These are phyloP conservation scores for Cyberlindnera mississippiensis DNA, from an alignment of 805 yeast genomes.

Conservation along the genomic window DNA sequence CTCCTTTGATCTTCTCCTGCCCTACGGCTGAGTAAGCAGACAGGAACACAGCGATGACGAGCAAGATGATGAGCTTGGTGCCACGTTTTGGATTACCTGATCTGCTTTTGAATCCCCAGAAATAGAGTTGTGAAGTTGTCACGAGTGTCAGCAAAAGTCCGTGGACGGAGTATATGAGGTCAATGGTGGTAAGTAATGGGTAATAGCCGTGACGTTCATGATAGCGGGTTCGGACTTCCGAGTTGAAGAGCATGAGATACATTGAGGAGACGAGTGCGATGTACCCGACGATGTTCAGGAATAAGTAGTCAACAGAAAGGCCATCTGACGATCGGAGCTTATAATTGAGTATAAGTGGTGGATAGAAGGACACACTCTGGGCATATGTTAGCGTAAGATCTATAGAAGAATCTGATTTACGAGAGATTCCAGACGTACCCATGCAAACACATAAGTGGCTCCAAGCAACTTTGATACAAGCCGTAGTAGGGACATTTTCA, in stretches of 20 bases:
- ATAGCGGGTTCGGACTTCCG: slow-evolving; percentile 32
- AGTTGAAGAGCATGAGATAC: slow-evolving; percentile 37
- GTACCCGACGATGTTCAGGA: slow-evolving; percentile 46
- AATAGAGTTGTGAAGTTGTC: slow-evolving; percentile 36
- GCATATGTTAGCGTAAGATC: neutral
- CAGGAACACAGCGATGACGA: slow-evolving; percentile 2
- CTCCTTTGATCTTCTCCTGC: neutral
- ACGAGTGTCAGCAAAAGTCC: slow-evolving; percentile 41
- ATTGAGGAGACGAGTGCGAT: slow-evolving; percentile 40
- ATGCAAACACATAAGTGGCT: slow-evolving; percentile 35
- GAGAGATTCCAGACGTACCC: slow-evolving; percentile 32
- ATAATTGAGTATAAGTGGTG: slow-evolving; percentile 41
- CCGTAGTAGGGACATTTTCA: slow-evolving; percentile 2
- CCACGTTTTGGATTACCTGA: slow-evolving; percentile 12
- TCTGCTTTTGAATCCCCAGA: slow-evolving; percentile 27
- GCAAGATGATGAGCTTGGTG: slow-evolving; percentile 21
- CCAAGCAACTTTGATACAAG: slow-evolving; percentile 30
- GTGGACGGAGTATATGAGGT: slow-evolving; percentile 44
- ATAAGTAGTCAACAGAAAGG: slow-evolving; percentile 44
- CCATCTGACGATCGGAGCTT: slow-evolving; percentile 42
- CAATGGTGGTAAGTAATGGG: slow-evolving; percentile 43
- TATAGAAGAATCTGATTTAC: neutral
- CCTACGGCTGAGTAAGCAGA: slow-evolving; percentile 16
- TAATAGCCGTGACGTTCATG: slow-evolving; percentile 28
- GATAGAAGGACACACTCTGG: slow-evolving; percentile 47